Evolutionary conservation across 2,329 filamentous ascomycete species (phyloP), one percentile per base, ranked within the genome.

Genomic region (Elsinoe australis): DNA sequence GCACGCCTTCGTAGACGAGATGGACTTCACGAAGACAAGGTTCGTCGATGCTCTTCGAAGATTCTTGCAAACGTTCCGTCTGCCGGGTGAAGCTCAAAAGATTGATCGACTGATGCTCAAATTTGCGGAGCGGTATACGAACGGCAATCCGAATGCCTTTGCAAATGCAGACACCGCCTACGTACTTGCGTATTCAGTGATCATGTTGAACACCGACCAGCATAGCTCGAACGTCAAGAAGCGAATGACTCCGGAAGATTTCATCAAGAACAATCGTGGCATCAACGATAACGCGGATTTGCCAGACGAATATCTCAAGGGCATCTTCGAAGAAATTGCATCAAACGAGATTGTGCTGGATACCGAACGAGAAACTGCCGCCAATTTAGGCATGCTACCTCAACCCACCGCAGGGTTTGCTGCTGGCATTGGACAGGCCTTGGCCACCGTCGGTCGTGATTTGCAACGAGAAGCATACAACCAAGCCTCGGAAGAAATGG

Each of bases 91-190:
- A 67, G 89, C 89, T 0, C 92, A 98, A 63, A 98, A 98, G 71
- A 98, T 98, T 56, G 92, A 98, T 79, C 86, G 92, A 39, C 94
- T 96, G 68, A 96, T 98, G 92, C 72, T 98, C 56, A 98, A 98
- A 65, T 98, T 96, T 67, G 92, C 92, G 7, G 90, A 96, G 65
- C 82, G 90, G 52, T 98, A 98, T 64, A 85, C 94, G 45, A 84
- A 83, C 52, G 89, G 89, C 22, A 98, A 98, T 57, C 92, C 92
- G 0, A 95, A 95, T 61, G 90, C 92, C 1, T 98, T 95, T 65
- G 92, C 92, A 28, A 98, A 96, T 60, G 94, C 92, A 1, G 94
- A 98, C 63, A 98, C 94, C 0, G 90, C 92, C 10, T 98, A 98
- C 57, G 87, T 98, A 6, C 73, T 98, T 29, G 83, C 88, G 0